Conservation (phyloP, 2,329 filamentous ascomycete species). For the Conoideocrella luteorostrata region DNA sequence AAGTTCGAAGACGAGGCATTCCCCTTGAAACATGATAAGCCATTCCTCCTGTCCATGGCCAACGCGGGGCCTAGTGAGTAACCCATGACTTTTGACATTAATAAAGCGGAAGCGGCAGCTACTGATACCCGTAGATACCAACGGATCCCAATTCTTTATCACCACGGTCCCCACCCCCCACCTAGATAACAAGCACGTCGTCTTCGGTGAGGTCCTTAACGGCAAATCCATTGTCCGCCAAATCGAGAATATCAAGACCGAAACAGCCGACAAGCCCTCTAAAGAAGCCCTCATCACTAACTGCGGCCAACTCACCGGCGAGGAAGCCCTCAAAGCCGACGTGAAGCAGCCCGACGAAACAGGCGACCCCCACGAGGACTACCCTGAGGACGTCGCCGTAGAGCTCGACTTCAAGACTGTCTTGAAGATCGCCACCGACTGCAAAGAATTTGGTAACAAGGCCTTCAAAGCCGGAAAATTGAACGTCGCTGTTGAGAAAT, state of each 20-base stretch:
- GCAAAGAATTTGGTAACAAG: constrained; percentile 89
- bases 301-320: constrained; percentile 77
- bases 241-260: constrained; percentile 77
- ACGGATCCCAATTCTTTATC: constrained; percentile 97
- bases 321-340: constrained; percentile 59
- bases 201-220: constrained; percentile 89
- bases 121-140: constrained; percentile 69
- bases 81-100: neutral
- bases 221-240: constrained; percentile 88
- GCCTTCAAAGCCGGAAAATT: constrained; percentile 80
- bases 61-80: constrained; percentile 82
- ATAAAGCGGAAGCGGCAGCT: constrained; percentile 2
- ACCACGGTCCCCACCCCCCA: constrained; percentile 94
- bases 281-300: constrained; percentile 69
- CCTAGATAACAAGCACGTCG: constrained; percentile 92
- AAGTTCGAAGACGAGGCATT: constrained; percentile 99
- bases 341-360: constrained; percentile 69
- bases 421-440: constrained; percentile 71
- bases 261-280: constrained; percentile 68
- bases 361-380: constrained; percentile 92
- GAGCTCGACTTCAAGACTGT: constrained; percentile 61
- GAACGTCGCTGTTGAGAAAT: constrained; percentile 73
- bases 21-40: constrained; percentile 80
- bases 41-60: constrained; percentile 94
- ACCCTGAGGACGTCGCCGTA: constrained; percentile 72